phyloP scores from a whole-genome alignment of 2,329 filamentous ascomycete genomes.

The Rhinocladiella mackenziei region DNA sequence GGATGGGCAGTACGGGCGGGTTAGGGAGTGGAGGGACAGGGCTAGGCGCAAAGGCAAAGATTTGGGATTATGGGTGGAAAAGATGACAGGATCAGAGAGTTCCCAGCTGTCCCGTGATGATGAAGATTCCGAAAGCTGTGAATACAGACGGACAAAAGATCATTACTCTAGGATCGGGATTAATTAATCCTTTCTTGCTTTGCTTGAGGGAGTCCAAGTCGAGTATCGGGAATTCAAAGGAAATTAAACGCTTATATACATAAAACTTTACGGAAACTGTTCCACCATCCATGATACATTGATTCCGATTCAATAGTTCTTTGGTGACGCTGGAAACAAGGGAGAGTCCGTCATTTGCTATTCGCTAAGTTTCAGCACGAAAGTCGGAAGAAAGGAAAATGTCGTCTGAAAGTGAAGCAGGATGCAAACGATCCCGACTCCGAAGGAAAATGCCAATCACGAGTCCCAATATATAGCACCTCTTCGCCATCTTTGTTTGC shows the following conservation, averaged over 20 bases:
- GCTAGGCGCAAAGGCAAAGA: conserved; percentile 63
- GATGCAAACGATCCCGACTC: conserved; percentile 3
- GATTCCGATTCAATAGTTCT: conserved; percentile 4
- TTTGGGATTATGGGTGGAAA: conserved; percentile 91
- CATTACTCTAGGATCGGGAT: no score
- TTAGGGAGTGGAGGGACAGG: conserved; percentile 62
- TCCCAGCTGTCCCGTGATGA: conserved; percentile 2
- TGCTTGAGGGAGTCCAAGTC: no score
- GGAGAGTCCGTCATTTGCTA: conserved; percentile 11
- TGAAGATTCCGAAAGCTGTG: neutral
- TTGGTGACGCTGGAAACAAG: conserved; percentile 25
- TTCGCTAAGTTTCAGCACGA: conserved; percentile 16
- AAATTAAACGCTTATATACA: neutral
- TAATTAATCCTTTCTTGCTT: no score
- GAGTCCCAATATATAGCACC: conserved; percentile 1
- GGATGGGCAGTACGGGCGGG: conserved; percentile 31
- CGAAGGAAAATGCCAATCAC: conserved; percentile 7
- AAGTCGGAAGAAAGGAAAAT: conserved; percentile 1
- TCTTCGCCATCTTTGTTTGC: neutral
- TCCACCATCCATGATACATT: neutral
- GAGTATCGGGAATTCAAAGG: neutral
- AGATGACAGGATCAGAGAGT: conserved; percentile 40
- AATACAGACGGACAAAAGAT: no score
- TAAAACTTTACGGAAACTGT: neutral
- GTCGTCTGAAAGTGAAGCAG: conserved; percentile 1